Evolutionary conservation across 176 grass and related monocot species (phyloP), one percentile per base, ranked within the genome.

Genomic region (Oryza glumipatula): DNA sequence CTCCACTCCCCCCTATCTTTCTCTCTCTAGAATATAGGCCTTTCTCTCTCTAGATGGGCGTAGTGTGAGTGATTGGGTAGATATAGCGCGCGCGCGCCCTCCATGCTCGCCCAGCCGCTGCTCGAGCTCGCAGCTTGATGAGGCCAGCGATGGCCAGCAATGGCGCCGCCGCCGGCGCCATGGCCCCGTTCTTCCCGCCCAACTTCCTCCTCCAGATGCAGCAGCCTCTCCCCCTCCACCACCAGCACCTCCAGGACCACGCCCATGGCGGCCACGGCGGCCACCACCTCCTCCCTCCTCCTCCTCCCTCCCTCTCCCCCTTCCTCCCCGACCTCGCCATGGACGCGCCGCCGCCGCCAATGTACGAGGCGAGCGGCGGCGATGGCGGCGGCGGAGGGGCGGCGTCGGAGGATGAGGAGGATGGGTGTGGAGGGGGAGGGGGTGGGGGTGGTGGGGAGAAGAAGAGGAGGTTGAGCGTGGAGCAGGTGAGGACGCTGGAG

Each of bases 141-240:
- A 88, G 88, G 75, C 79, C 82, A 23, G 58, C 58, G 71, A 92
- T 97, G 85, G 94, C 91, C 81, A 88, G 85, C 89, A 90, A 94
- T 87, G 91, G 90, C 41, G 39, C 1, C 38, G 38, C 38, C 38
- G 89, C 88, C 60, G 38, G 5, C 38, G 89, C 88, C 60, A 88
- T 92, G 85, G 66, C 90, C 64, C 87, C 87, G 64, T 97, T 90
- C 92, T 92, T 92, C 67, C 92, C 94, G 12, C 72, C 94, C 12
- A 92, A 92, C 89, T 97, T 97, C 88, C 72, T 97, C 61, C 78
- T 97, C 66, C 94, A 90, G 73, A 92, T 97, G 85, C 94, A 94
- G 76, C 89, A 85, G 35, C 46, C 87, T 4, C 39, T 84, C 39
- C 84, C 82, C 39, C 87, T 92, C 11, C 82, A 88, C 24, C 76